phyloP scores from a whole-genome alignment of 306 rosid species.

The Medicago ruthenica region DNA sequence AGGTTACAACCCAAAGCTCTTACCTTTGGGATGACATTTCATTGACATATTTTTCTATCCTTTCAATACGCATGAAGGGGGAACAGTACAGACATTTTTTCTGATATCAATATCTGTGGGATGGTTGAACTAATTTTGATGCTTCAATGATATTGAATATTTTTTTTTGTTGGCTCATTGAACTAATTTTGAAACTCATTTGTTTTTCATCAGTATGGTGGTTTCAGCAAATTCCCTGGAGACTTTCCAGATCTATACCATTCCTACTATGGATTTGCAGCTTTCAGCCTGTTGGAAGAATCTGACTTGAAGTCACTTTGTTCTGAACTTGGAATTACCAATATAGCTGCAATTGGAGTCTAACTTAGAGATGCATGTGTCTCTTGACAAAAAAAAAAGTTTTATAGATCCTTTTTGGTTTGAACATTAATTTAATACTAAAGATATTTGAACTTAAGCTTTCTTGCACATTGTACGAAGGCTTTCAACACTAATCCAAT shows the following conservation, averaged over 20 bases:
- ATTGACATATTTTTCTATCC: no score
- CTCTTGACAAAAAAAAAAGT: not conserved
- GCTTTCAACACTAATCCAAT: not conserved
- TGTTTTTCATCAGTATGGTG: slow-evolving; percentile 77
- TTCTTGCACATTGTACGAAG: slow-evolving; percentile 23
- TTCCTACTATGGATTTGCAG: slow-evolving; percentile 79
- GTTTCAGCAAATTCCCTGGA: slow-evolving; percentile 85
- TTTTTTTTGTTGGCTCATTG: not conserved
- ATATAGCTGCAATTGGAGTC: slow-evolving; percentile 54
- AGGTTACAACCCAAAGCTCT: no score
- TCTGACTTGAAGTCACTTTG: slow-evolving; percentile 65
- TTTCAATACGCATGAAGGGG: no score
- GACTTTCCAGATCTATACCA: slow-evolving; percentile 78
- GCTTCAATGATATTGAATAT: no score
- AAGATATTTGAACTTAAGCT: not conserved
- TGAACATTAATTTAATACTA: not conserved
- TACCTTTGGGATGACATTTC: no score
- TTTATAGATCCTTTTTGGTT: not conserved
- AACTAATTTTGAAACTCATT: slow-evolving; percentile 32
- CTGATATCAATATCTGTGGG: no score
- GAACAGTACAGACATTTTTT: no score
- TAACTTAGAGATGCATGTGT: slow-evolving; percentile 32
- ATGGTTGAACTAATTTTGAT: no score
- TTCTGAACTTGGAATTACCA: slow-evolving; percentile 71
- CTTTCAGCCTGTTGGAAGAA: slow-evolving; percentile 87